Base-by-base conservation (phyloP, 768 basidiomycete species). In the Suillus discolor region DNA sequence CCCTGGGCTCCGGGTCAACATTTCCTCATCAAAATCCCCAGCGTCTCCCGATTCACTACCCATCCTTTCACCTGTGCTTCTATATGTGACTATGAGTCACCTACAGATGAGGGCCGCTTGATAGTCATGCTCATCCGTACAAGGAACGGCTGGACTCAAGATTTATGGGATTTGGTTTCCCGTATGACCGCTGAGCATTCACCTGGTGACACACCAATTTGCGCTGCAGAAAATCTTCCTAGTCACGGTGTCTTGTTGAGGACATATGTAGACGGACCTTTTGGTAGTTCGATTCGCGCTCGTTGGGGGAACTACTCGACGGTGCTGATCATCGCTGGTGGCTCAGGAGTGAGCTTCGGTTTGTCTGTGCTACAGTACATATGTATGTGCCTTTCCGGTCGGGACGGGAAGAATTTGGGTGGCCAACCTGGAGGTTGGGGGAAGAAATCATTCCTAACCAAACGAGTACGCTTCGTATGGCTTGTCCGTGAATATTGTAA, bases 1-100 rank as follows among this genome's bases (percentile, higher is more conserved):
- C 74, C 80, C 0, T 93, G 92, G 92, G 83, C 86, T 1, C 87
- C 92, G 3, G 92, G 92, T n/a, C 92, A 93, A 74, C 89, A 91
- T 74, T 87, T 93, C 70, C 80, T 90, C 28, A 80, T 94, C 66
- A 85, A 80, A 61, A 80, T 92, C 23, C 91, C 92, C 0, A 82
- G 83, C 38, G 79, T 94, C 34, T 87, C 88, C 4, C 79, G 77
- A 41, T 80, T 88, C 70, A 83, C 85, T 31, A 82, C 85, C 4
- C 92, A 93, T 70, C 92, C 92, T 3, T 93, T 92, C 75, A 92
- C 92, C 0, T 85, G 85, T 66, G 86, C 85, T 28, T 86, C 86
- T 41, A 78, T 88, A 36, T 87, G 84, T 68, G 87, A 89, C 63
- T 77, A 79, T 61, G 76, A 81, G 68, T 77, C 78, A 3, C 73